Evolutionary conservation across 2,329 filamentous ascomycete genomes (phyloP).

Genomic region (Sarocladium brachiariae): DNA sequence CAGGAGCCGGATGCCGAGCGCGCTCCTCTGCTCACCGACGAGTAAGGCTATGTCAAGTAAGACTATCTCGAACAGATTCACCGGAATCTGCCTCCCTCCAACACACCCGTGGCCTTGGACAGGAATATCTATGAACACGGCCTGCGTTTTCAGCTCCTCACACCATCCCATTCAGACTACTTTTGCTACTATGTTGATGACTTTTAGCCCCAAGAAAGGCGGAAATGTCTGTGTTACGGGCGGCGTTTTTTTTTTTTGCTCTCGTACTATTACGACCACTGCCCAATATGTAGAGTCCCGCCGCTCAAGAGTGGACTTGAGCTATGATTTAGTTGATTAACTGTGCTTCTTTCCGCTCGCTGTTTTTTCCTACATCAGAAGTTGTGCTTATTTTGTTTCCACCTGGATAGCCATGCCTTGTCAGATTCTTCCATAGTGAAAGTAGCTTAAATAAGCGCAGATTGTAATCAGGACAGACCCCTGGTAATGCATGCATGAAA

Average conservation of each 20-base stretch:
- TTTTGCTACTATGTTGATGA: background rate
- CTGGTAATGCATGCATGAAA: background rate
- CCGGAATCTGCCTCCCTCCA: background rate
- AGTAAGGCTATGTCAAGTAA: conserved; percentile 15
- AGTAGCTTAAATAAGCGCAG: conserved; percentile 2
- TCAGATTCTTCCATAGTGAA: background rate
- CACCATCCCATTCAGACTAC: background rate
- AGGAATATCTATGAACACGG: background rate
- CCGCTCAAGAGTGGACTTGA: background rate
- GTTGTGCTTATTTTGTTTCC: too few relatives aligned
- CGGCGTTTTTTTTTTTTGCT: background rate
- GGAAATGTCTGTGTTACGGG: background rate
- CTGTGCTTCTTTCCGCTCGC: background rate
- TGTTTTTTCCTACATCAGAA: background rate
- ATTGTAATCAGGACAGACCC: background rate
- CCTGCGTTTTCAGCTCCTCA: background rate
- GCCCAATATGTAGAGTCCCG: background rate
- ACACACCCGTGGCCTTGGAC: background rate
- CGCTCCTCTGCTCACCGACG: conserved; percentile 53
- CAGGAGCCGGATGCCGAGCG: conserved; percentile 46
- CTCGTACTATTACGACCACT: conserved; percentile 2
- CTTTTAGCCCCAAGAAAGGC: background rate
- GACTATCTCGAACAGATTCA: background rate
- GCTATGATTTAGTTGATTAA: background rate
- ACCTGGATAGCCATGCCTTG: too few relatives aligned